A percentile compares a stretch with the other conserved stretches of the same genome.
These are phyloP conservation scores for Periglandula ipomoeae DNA, from an alignment of 2,329 filamentous ascomycete species.

Conservation along the genomic window DNA sequence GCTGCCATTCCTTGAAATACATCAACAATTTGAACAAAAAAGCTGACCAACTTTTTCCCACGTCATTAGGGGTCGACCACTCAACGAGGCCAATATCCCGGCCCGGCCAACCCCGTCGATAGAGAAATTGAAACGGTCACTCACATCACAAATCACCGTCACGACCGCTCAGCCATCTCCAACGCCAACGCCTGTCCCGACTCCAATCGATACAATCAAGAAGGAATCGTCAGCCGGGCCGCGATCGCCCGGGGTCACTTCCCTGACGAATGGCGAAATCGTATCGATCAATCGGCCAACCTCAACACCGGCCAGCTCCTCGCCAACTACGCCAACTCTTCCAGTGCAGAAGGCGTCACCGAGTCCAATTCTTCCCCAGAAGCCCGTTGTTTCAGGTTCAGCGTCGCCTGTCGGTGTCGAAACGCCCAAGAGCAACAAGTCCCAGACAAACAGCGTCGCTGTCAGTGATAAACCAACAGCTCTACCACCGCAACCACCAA, in stretches of 20 bases:
- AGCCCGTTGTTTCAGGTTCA: neutral
- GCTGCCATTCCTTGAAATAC: neutral
- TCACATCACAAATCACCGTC: conserved; percentile 20
- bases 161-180: conserved; percentile 10
- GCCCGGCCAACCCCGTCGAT: conserved; percentile 35
- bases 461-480: neutral
- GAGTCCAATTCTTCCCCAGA: neutral
- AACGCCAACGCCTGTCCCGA: conserved; percentile 3
- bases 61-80: conserved; percentile 25
- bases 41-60: neutral
- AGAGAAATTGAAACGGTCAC: conserved; percentile 31
- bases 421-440: neutral
- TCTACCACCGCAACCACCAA: neutral
- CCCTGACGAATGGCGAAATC: conserved; percentile 10
- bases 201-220: conserved; percentile 2
- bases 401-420: neutral
- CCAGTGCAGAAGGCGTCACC: conserved; percentile 1
- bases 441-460: neutral
- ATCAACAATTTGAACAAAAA: neutral
- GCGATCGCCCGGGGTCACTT: conserved; percentile 8
- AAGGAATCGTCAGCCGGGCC: conserved; percentile 8
- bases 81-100: conserved; percentile 46
- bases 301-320: conserved; percentile 8
- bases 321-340: neutral
- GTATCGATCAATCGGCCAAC: conserved; percentile 6